Percentiles rank a stretch among this genome's conserved stretches.
Evolutionary conservation across 1,139 yeast genomes (phyloP).

Genomic region (Meyerozyma guilliermondii): DNA sequence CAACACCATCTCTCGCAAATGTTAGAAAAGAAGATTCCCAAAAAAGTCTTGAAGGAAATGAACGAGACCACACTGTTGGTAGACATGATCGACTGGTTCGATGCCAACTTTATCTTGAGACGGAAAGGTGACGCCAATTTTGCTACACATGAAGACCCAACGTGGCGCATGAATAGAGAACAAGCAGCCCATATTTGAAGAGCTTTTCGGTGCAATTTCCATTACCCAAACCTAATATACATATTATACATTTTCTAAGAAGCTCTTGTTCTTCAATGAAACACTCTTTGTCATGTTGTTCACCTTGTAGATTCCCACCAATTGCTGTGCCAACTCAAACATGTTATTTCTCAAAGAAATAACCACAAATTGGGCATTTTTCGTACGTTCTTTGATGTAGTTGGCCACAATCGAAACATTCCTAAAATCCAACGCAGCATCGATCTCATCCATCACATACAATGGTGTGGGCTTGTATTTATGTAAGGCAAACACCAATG

Average conservation of each 20-base stretch:
- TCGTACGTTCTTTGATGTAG: slow-evolving; percentile 91
- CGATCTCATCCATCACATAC: slow-evolving; percentile 99
- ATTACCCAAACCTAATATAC: not conserved
- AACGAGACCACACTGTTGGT: slow-evolving; percentile 55
- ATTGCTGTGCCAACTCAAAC: slow-evolving; percentile 93
- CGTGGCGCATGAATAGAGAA: slow-evolving; percentile 39
- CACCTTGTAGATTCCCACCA: slow-evolving; percentile 94
- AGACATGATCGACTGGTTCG: slow-evolving; percentile 81
- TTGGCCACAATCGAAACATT: slow-evolving; percentile 97
- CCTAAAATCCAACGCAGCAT: slow-evolving; percentile 96
- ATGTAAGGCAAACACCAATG: slow-evolving; percentile 93
- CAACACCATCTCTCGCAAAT: slow-evolving; percentile 90
- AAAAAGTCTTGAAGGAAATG: slow-evolving; percentile 53
- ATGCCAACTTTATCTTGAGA: slow-evolving; percentile 56
- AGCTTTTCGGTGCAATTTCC: not conserved
- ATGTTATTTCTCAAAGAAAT: slow-evolving; percentile 93
- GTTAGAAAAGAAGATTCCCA: slow-evolving; percentile 61
- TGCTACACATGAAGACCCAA: slow-evolving; percentile 54
- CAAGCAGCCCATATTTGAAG: slow-evolving; percentile 22
- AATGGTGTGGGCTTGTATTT: slow-evolving; percentile 95
- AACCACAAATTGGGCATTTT: slow-evolving; percentile 94
- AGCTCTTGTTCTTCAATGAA: slow-evolving; percentile 63
- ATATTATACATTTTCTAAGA: slow-evolving; percentile 13
- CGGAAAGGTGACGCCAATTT: slow-evolving; percentile 66
- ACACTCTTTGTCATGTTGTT: slow-evolving; percentile 86